Evolutionary conservation across 305 asterid species (phyloP).

Genomic region (Fraxinus nigra): DNA sequence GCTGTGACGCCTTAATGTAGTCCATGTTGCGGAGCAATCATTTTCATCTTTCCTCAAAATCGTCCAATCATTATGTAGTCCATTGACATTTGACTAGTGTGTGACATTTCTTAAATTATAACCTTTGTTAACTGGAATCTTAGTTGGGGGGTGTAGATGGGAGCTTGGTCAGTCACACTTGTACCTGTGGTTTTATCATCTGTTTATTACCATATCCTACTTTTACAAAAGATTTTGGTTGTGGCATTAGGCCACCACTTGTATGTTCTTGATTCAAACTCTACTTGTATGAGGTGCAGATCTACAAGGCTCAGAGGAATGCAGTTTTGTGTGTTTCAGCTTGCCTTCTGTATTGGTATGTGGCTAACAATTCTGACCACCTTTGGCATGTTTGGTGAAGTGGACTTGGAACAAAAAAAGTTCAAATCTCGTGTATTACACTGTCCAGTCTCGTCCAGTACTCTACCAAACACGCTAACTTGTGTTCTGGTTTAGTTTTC

Average conservation of each 20-base stretch:
- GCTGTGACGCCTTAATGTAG: not conserved
- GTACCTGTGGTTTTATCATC: not conserved
- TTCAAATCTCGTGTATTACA: not conserved
- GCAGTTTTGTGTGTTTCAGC: constrained; percentile 67
- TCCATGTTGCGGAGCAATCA: not conserved
- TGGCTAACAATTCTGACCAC: not conserved
- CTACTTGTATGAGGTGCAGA: constrained; percentile 40
- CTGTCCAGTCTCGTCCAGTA: not conserved
- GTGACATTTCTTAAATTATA: not conserved
- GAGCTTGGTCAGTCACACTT: not conserved
- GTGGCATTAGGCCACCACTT: not conserved
- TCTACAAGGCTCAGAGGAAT: constrained; percentile 87
- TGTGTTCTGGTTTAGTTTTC: not conserved
- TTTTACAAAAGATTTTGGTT: not conserved
- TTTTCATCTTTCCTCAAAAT: not conserved
- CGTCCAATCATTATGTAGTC: not conserved
- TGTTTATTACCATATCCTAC: not conserved
- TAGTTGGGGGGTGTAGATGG: not conserved
- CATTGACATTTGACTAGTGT: not conserved
- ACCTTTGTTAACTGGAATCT: not conserved
- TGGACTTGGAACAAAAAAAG: not conserved
- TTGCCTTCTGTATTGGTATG: constrained; percentile 80
- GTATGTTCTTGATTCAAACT: not conserved
- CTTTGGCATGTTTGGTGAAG: not conserved
- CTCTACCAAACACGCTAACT: not conserved